phyloP scores from a whole-genome alignment of 306 rosid genomes.

The Hippophae rhamnoides region DNA sequence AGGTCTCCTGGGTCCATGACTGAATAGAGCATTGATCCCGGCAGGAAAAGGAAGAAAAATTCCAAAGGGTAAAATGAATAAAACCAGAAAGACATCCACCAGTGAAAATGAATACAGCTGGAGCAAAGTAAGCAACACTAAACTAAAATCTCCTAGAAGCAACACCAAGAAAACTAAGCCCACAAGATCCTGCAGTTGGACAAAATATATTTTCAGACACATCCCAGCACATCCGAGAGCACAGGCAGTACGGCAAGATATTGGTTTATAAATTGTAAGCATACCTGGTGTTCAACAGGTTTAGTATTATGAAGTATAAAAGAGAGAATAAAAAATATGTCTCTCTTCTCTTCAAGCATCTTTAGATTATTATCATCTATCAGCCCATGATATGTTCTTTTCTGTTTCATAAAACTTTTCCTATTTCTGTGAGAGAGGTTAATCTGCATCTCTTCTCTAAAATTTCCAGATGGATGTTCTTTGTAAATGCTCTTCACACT shows the following conservation, averaged over 20 bases:
- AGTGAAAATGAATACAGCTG: constrained; percentile 84
- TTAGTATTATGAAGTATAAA: constrained; percentile 73
- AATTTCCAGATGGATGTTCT: constrained; percentile 35
- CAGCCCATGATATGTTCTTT: constrained; percentile 45
- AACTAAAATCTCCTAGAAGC: constrained; percentile 96
- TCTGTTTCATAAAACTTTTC: constrained; percentile 38
- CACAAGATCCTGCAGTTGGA: constrained; percentile 87
- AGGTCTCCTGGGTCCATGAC: constrained; percentile 96
- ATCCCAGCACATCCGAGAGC: constrained; percentile 1
- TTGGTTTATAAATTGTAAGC: constrained; percentile 5
- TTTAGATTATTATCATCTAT: constrained; percentile 58
- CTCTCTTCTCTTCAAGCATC: constrained; percentile 76
- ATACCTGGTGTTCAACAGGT: constrained; percentile 99
- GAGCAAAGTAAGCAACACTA: constrained; percentile 93
- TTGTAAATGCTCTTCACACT: constrained; percentile 31
- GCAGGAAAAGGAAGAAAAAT: constrained; percentile 97
- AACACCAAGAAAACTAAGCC: constrained; percentile 94
- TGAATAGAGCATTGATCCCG: constrained; percentile 96
- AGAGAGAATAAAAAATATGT: constrained; percentile 82
- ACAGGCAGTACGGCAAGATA: background rate
- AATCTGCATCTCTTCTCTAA: constrained; percentile 33
- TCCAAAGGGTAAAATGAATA: constrained; percentile 77
- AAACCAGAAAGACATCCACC: constrained; percentile 80
- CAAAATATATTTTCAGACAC: background rate
- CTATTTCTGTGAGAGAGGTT: constrained; percentile 32